These are phyloP conservation scores for Aphanoascus verrucosus DNA, from an alignment of 2,329 filamentous ascomycete species.

Conservation along the genomic window DNA sequence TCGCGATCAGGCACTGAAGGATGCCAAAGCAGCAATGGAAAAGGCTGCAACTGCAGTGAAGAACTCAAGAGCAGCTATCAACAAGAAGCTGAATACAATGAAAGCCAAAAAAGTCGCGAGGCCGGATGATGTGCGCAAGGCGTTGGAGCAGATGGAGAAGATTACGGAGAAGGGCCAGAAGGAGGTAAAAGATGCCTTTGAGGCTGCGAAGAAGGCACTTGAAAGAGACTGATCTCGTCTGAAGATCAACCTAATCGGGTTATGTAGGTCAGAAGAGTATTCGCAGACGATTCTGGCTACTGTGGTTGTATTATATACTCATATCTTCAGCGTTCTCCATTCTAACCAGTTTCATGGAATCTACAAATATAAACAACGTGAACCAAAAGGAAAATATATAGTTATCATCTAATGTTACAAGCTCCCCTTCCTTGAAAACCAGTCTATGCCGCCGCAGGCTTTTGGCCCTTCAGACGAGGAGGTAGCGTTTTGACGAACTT, in stretches of 20 bases:
- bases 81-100: conserved; percentile 38
- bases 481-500: conserved; percentile 31
- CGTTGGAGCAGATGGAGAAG: conserved; percentile 40
- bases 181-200: conserved; percentile 38
- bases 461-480: not conserved
- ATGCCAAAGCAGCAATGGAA: conserved; percentile 36
- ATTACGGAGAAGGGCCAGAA: conserved; percentile 37
- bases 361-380: not conserved
- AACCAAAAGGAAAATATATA: not conserved
- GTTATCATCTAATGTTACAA: conserved; percentile 6
- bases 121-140: conserved; percentile 38
- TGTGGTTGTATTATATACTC: not conserved
- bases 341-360: not conserved
- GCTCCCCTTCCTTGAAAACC: not conserved
- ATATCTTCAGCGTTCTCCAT: not conserved
- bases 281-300: not conserved
- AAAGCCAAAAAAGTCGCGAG: conserved; percentile 35
- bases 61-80: conserved; percentile 34
- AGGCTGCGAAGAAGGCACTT: conserved; percentile 31
- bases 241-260: not conserved
- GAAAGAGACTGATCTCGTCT: conserved; percentile 23
- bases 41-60: conserved; percentile 32
- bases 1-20: conserved; percentile 31
- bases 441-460: not conserved
- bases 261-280: not conserved